These are phyloP conservation scores for Fusarium devonianum DNA, from an alignment of 2,329 filamentous ascomycete genomes.

Conservation along the genomic window DNA sequence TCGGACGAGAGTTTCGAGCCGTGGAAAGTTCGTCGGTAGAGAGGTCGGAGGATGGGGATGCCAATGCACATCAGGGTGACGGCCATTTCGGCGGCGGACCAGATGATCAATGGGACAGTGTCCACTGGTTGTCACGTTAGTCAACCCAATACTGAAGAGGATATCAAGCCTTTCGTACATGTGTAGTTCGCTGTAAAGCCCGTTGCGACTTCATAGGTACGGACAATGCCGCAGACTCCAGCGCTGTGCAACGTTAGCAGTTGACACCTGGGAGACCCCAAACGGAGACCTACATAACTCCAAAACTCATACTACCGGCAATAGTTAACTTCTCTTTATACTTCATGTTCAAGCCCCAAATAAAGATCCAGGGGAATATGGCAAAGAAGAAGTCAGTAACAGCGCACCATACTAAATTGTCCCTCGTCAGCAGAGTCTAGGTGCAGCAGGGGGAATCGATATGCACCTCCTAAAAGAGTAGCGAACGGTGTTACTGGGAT, in stretches of 20 bases:
- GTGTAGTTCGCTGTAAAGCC: slow-evolving; percentile 26
- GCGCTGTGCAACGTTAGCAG: slow-evolving; percentile 11
- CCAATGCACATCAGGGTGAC: slow-evolving; percentile 50
- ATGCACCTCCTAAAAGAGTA: slow-evolving; percentile 21
- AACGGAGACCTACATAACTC: slow-evolving; percentile 45
- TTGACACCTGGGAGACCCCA: too few species aligned
- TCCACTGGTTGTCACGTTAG: slow-evolving; percentile 38
- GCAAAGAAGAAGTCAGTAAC: slow-evolving; percentile 50
- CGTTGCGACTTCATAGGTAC: slow-evolving; percentile 20
- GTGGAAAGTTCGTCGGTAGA: slow-evolving; percentile 41
- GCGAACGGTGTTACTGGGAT: slow-evolving; percentile 19
- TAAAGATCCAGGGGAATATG: slow-evolving; percentile 52
- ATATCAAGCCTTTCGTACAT: slow-evolving; percentile 1
- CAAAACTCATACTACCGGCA: slow-evolving; percentile 50
- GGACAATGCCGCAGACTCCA: slow-evolving; percentile 24
- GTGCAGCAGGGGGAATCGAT: neutral
- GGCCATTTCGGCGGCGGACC: slow-evolving; percentile 49
- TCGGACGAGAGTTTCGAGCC: slow-evolving; percentile 18
- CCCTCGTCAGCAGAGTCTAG: neutral
- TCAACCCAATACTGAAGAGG: neutral
- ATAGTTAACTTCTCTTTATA: slow-evolving; percentile 52
- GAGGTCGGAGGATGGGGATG: slow-evolving; percentile 49
- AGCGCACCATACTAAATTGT: slow-evolving; percentile 27
- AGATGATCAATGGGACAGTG: slow-evolving; percentile 46
- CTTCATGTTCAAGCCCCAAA: slow-evolving; percentile 54